Conservation (phyloP, 805 yeast genomes). For the Saccharomyces kudriavzevii region DNA sequence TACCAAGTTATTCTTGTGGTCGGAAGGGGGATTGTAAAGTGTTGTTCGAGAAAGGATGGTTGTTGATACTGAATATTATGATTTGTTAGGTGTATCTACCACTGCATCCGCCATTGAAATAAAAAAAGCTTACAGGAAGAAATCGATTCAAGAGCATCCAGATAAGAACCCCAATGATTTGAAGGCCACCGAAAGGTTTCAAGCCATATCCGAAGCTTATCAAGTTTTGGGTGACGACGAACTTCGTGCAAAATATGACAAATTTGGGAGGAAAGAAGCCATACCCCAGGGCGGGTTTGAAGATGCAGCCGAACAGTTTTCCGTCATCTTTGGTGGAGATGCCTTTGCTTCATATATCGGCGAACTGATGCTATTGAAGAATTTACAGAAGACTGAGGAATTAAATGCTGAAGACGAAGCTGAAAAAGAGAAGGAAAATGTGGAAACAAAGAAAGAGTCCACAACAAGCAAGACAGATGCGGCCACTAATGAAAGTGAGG, state of each 20-base stretch:
- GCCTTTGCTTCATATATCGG: constrained; percentile 85
- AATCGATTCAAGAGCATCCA: constrained; percentile 71
- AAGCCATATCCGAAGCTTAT: constrained; percentile 58
- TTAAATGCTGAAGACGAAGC: constrained; percentile 40
- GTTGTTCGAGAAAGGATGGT: constrained; percentile 40
- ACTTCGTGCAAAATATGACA: constrained; percentile 61
- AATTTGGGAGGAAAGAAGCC: constrained; percentile 65
- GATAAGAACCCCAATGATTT: constrained; percentile 76
- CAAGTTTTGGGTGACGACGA: constrained; percentile 64
- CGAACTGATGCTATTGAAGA: constrained; percentile 70
- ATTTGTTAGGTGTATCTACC: constrained; percentile 48
- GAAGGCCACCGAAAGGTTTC: constrained; percentile 63
- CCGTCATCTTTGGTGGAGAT: constrained; percentile 79
- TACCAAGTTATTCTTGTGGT: background rate
- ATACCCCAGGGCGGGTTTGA: constrained; percentile 65
- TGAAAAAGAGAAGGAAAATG: constrained; percentile 30
- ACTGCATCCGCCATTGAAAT: constrained; percentile 59
- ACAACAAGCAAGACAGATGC: constrained; percentile 1
- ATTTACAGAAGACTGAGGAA: constrained; percentile 57
- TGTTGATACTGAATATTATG: constrained; percentile 67
- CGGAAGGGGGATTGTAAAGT: background rate
- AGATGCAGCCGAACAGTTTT: constrained; percentile 65
- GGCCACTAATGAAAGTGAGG: background rate
- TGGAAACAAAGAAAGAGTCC: constrained; percentile 24
- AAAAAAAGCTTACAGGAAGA: constrained; percentile 72